A percentile compares a stretch with the other conserved stretches of the same genome.
Conservation (phyloP, 208 protist species). For the Leishmania braziliensis region DNA sequence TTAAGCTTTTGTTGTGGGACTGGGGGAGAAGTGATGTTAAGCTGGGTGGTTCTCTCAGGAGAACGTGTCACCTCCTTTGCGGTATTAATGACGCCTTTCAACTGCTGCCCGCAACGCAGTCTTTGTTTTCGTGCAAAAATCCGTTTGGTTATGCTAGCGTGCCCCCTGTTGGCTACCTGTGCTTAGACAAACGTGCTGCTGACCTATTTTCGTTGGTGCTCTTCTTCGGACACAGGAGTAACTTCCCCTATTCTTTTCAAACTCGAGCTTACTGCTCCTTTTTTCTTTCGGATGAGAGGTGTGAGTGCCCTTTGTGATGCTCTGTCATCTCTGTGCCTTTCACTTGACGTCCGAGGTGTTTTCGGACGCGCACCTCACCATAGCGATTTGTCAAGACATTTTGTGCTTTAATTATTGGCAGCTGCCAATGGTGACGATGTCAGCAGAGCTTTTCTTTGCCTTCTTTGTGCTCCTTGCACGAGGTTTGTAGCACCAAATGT, state of each 20-base stretch:
- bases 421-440: neutral
- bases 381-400: neutral
- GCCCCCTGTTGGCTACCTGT: neutral
- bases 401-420: neutral
- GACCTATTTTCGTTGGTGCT: neutral
- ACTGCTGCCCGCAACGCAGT: neutral
- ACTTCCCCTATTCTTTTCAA: neutral
- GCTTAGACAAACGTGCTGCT: neutral
- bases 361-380: neutral
- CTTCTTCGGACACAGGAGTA: neutral
- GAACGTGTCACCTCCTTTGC: neutral
- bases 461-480: constrained; percentile 3
- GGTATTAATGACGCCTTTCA: neutral
- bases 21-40: neutral
- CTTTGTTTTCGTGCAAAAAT: neutral
- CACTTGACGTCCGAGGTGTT: neutral
- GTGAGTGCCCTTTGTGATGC: neutral
- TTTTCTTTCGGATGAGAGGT: neutral
- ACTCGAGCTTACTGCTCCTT: neutral
- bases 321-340: neutral
- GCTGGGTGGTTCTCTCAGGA: too few species aligned
- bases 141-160: neutral
- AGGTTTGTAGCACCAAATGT: neutral
- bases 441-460: constrained; percentile 5
- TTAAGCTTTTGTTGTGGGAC: neutral